Percentiles rank a stretch among this genome's conserved stretches.
These are phyloP conservation scores for Leccinum griseonigrum DNA, from an alignment of 1,284 basidiomycete species.

Conservation along the genomic window DNA sequence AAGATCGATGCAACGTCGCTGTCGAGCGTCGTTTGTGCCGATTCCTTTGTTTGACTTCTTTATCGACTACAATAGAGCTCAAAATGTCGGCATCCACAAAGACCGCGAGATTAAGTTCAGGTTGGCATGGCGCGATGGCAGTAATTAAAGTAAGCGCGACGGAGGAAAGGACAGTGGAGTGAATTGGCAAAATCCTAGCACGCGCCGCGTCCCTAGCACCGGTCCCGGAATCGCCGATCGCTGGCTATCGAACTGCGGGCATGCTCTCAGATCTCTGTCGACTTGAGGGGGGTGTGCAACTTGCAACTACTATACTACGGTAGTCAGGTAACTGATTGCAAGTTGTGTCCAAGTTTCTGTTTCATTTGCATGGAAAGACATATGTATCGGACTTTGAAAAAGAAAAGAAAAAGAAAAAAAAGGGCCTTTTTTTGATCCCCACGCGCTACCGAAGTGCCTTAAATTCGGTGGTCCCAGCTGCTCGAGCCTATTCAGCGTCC, in stretches of 20 bases:
- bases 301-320: neutral
- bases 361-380: slow-evolving; percentile 15
- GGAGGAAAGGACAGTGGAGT: slow-evolving; percentile 17
- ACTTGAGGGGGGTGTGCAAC: neutral
- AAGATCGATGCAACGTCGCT: slow-evolving; percentile 22
- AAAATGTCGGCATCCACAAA: neutral
- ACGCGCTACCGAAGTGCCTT: slow-evolving; percentile 40
- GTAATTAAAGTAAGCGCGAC: slow-evolving; percentile 4
- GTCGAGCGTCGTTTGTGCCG: slow-evolving; percentile 17
- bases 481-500: slow-evolving; percentile 36
- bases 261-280: too few relatives aligned
- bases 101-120: slow-evolving; percentile 7
- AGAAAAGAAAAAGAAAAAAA: slow-evolving; percentile 34
- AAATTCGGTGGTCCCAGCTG: slow-evolving; percentile 35
- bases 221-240: slow-evolving; percentile 15
- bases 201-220: slow-evolving; percentile 10
- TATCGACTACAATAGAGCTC: neutral
- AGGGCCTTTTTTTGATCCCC: slow-evolving; percentile 57
- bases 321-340: neutral
- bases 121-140: slow-evolving; percentile 15
- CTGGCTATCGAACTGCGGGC: neutral
- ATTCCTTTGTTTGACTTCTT: slow-evolving; percentile 20
- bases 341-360: slow-evolving; percentile 8
- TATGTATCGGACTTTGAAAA: slow-evolving; percentile 37
- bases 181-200: slow-evolving; percentile 16